Conservation (phyloP, 345 rosid genomes). For the Chamaenerion angustifolium region DNA sequence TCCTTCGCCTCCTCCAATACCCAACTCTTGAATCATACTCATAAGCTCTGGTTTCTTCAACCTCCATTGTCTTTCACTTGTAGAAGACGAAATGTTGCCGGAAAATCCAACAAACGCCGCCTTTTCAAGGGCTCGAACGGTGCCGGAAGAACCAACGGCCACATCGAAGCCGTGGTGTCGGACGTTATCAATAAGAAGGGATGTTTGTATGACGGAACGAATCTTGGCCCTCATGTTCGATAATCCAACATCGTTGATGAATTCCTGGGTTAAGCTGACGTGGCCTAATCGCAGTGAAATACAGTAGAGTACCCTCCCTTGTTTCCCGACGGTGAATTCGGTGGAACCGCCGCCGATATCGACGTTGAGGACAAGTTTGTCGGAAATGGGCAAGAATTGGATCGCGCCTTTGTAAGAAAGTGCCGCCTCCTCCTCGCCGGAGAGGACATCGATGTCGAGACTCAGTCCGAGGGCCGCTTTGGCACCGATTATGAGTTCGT, state of each 20-base stretch:
- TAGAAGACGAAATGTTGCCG: conserved; percentile 15
- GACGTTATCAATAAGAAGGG: conserved; percentile 32
- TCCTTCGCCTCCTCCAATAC: conserved; percentile 32
- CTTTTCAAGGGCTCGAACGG: conserved; percentile 46
- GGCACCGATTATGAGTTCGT: conserved; percentile 14
- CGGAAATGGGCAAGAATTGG: conserved; percentile 44
- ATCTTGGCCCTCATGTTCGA: conserved; percentile 31
- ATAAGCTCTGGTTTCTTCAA: conserved; percentile 31
- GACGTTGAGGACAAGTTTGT: conserved; percentile 30
- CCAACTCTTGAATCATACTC: conserved; percentile 32
- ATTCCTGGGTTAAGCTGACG: conserved; percentile 42
- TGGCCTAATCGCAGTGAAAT: conserved; percentile 52
- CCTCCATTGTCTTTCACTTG: conserved; percentile 44
- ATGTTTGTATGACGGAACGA: conserved; percentile 22
- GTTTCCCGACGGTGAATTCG: conserved; percentile 42
- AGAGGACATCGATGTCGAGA: conserved; percentile 27
- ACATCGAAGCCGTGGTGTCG: conserved; percentile 36
- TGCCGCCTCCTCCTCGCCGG: conserved; percentile 59
- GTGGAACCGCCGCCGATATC: conserved; percentile 80
- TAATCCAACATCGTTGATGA: conserved; percentile 10
- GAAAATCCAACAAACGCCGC: conserved; percentile 40
- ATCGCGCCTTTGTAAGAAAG: conserved; percentile 45
- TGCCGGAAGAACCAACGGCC: conserved; percentile 57
- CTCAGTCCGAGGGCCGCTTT: conserved; percentile 24
- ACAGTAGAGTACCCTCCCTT: conserved; percentile 32